Base-by-base conservation (phyloP, 768 basidiomycete genomes). In the Macrocybe gigantea region DNA sequence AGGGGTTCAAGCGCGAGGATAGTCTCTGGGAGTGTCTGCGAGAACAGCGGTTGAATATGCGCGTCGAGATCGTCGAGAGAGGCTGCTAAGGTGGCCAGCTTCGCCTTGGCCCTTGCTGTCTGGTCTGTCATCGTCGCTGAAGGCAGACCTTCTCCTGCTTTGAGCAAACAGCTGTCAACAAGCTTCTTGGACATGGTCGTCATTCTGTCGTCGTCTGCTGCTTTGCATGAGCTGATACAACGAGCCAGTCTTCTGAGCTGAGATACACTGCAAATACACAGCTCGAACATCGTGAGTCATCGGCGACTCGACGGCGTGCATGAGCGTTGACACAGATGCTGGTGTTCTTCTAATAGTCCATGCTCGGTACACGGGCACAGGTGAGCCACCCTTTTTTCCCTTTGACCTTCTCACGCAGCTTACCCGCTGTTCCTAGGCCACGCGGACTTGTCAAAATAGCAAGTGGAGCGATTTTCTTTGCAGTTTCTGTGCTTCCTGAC, bases 221-320 rank as follows among this genome's bases (percentile, higher is more conserved):
- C 33, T 46, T 34, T 36, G 42, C 9, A 22, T 6, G 46, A 22
- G 13, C 42, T 56, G 33, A 51, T 43, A 36, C 53, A 33, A 44
- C 44, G 7, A 53, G 32, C 49, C 58, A 91, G 88, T 88, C 88
- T 44, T 93, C 90, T 36, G 94, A 98, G 66, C 75, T 96, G 5
- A 77, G 94, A 58, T 96, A 97, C 62, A 97, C 94, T 0, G 93
- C 92, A 11, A 98, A 95, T 63, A 94, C 94, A 9, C 94, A 98
- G 65, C 69, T 94, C 29, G 93, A 96, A 65, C 93, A 96, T 67
- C 71, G 94, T 95, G 59, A 65, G 92, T 77, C 12, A 29, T 22
- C 22, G 22, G 22, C 22, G 22, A 22, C 2, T 22, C 22, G 22
- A 22, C 22, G 22, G 22, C 22, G 29, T 43, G 40, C 33, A 41